A percentile compares a stretch with the other conserved stretches of the same genome.
These are phyloP conservation scores for Sporisorium iseilematis-ciliati DNA, from an alignment of 1,284 basidiomycete genomes.

Conservation along the genomic window DNA sequence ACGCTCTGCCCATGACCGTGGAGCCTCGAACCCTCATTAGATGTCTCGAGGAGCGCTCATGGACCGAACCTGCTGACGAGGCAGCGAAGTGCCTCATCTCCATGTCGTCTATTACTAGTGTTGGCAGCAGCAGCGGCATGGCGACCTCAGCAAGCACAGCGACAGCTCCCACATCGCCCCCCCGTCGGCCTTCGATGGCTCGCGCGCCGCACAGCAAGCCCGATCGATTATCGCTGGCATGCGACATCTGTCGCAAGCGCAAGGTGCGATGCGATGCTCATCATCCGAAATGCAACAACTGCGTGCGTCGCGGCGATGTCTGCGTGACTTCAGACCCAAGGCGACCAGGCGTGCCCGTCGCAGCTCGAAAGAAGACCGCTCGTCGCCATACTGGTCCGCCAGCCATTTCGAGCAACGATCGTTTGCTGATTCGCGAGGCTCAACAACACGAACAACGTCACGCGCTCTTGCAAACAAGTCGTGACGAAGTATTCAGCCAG, in stretches of 20 bases:
- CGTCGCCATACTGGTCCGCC: constrained; percentile 2
- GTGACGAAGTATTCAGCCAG: neutral
- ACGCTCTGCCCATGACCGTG: neutral
- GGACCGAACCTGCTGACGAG: constrained; percentile 19
- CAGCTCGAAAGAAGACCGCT: constrained; percentile 6
- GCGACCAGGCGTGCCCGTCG: neutral
- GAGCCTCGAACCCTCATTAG: neutral
- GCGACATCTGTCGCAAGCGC: constrained; percentile 19
- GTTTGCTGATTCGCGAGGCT: neutral
- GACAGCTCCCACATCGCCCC: neutral
- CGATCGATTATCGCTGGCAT: constrained; percentile 12
- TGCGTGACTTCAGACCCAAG: constrained; percentile 17
- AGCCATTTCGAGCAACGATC: neutral
- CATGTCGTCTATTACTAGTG: constrained; percentile 2
- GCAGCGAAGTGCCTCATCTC: constrained; percentile 17
- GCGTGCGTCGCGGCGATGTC: constrained; percentile 14
- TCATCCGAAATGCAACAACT: constrained; percentile 20
- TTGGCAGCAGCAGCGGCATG: neutral
- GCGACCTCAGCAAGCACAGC: constrained; percentile 1
- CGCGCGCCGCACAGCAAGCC: constrained; percentile 17
- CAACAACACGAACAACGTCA: neutral
- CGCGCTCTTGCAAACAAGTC: neutral
- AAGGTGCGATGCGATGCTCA: constrained; percentile 22
- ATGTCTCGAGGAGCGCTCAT: neutral
- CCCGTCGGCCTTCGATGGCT: neutral